A percentile compares a stretch with the other conserved stretches of the same genome.
phyloP scores from a whole-genome alignment of 495 filamentous ascomycete species.

The Penicillium verhagenii region DNA sequence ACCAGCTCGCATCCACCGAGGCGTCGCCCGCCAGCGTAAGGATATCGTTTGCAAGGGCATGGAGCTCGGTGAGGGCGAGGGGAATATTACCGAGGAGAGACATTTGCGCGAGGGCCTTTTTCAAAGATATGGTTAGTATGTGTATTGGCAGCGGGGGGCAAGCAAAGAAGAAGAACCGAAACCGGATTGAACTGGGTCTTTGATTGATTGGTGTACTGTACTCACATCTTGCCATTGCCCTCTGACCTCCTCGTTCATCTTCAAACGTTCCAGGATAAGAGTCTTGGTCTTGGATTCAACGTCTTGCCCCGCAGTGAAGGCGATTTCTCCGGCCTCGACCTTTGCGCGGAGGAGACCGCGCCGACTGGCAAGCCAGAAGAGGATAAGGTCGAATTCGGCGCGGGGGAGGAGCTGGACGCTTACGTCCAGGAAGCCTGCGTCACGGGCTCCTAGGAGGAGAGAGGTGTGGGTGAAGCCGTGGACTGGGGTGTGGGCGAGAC shows the following conservation, averaged over 20 bases:
- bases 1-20: slow-evolving; percentile 83
- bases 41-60: slow-evolving; percentile 82
- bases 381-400: slow-evolving; percentile 77
- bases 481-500: slow-evolving; percentile 72
- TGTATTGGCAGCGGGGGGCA: no score
- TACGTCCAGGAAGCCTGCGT: slow-evolving; percentile 82
- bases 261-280: slow-evolving; percentile 68
- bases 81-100: slow-evolving; percentile 75
- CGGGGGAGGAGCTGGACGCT: slow-evolving; percentile 77
- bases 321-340: slow-evolving; percentile 39
- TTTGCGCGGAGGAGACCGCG: slow-evolving; percentile 52
- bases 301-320: slow-evolving; percentile 19
- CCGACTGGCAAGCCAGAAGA: slow-evolving; percentile 75
- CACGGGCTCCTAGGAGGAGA: slow-evolving; percentile 73
- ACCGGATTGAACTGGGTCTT: no score
- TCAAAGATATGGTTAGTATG: slow-evolving; percentile 9
- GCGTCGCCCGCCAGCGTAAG: slow-evolving; percentile 78
- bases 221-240: slow-evolving; percentile 81
- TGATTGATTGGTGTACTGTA: slow-evolving; percentile 4
- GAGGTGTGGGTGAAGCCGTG: slow-evolving; percentile 77
- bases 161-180: background rate
- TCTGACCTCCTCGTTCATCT: slow-evolving; percentile 68
- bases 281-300: slow-evolving; percentile 59
- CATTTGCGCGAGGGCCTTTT: slow-evolving; percentile 86
- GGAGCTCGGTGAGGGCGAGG: slow-evolving; percentile 74